These are phyloP conservation scores for Conringia planisiliqua DNA, from an alignment of 345 rosid species.

Conservation along the genomic window DNA sequence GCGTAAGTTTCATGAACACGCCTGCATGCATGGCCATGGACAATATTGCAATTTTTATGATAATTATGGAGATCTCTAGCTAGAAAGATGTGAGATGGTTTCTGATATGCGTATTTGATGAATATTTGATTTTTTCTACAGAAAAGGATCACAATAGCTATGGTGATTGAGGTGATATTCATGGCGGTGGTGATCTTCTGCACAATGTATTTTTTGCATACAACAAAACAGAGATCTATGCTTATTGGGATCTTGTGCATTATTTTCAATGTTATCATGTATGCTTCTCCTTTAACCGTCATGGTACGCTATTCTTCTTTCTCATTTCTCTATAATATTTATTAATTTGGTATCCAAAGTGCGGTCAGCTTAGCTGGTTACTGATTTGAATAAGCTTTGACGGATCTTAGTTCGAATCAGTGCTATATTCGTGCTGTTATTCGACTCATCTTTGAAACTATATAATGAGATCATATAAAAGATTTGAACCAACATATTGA, in stretches of 20 bases:
- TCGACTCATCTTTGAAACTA: neutral
- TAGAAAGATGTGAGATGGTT: neutral
- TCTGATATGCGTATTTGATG: neutral
- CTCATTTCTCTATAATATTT: neutral
- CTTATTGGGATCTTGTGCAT: constrained; percentile 45
- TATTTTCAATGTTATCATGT: constrained; percentile 49
- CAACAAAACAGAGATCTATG: constrained; percentile 41
- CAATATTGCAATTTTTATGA: neutral
- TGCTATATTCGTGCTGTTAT: no score
- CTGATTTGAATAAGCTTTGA: neutral
- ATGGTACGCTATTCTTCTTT: constrained; percentile 40
- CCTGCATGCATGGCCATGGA: neutral
- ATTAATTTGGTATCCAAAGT: neutral
- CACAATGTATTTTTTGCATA: constrained; percentile 41
- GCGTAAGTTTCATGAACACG: constrained; percentile 36
- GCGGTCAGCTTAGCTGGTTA: neutral
- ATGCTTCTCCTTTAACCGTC: constrained; percentile 65
- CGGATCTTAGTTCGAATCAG: no score
- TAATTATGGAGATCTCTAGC: neutral
- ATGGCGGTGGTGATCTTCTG: constrained; percentile 35
- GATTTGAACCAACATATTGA: neutral
- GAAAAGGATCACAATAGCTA: constrained; percentile 26
- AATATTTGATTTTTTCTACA: neutral
- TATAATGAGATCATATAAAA: neutral
- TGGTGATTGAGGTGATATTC: constrained; percentile 47